Conservation (phyloP, 2,329 filamentous ascomycete genomes). For the Metarhizium rileyi region DNA sequence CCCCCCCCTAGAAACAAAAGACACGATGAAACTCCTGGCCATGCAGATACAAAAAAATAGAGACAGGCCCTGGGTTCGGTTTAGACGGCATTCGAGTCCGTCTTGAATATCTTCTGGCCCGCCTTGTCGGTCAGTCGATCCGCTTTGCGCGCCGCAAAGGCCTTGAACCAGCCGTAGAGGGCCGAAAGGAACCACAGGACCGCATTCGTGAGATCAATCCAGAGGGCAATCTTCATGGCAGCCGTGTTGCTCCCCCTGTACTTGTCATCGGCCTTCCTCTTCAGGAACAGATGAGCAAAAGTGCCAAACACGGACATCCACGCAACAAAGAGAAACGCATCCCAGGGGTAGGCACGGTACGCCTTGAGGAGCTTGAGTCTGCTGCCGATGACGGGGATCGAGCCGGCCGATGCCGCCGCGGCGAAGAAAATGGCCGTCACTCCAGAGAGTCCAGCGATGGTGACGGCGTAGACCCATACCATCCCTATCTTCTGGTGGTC, state of each 20-base stretch:
- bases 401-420: conserved; percentile 25
- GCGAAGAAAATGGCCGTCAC: conserved; percentile 38
- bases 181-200: not conserved
- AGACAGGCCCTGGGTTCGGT: too few relatives aligned
- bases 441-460: conserved; percentile 44
- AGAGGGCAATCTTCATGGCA: conserved; percentile 61
- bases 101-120: not conserved
- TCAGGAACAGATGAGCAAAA: conserved; percentile 62
- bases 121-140: not conserved
- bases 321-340: not conserved
- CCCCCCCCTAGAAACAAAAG: too few relatives aligned
- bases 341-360: not conserved
- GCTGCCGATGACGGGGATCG: conserved; percentile 24
- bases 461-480: conserved; percentile 56
- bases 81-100: too few relatives aligned
- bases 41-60: too few relatives aligned
- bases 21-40: too few relatives aligned
- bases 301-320: conserved; percentile 27
- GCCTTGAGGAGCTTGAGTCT: not conserved
- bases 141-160: not conserved
- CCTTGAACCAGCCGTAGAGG: not conserved
- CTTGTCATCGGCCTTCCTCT: conserved; percentile 40
- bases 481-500: conserved; percentile 31
- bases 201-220: conserved; percentile 47
- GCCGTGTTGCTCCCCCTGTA: conserved; percentile 34